Conservation (phyloP, 257 asterid species). For the Orobanche coerulescens region DNA sequence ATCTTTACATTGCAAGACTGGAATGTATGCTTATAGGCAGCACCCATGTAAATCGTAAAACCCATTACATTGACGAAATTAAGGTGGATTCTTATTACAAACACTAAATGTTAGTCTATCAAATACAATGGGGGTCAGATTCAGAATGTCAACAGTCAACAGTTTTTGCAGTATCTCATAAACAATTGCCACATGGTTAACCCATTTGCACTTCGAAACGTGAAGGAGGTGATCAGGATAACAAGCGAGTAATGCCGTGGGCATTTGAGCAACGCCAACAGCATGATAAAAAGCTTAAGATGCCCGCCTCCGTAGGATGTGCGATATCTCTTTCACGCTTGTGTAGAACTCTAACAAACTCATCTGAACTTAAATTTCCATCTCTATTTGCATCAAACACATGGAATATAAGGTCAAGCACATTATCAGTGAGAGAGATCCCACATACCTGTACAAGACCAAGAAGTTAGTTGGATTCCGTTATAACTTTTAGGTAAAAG, state of each 20-base stretch:
- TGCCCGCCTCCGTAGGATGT: slow-evolving; percentile 69
- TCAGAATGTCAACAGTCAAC: neutral
- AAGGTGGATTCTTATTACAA: neutral
- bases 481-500: neutral
- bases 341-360: slow-evolving; percentile 65
- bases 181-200: neutral
- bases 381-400: slow-evolving; percentile 60
- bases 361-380: slow-evolving; percentile 58
- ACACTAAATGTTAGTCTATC: neutral
- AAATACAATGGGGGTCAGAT: neutral
- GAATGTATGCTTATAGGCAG: neutral
- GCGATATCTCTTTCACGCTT: slow-evolving; percentile 67
- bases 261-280: slow-evolving; percentile 40
- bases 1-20: slow-evolving; percentile 7
- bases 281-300: slow-evolving; percentile 58
- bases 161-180: neutral
- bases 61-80: neutral
- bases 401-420: slow-evolving; percentile 58
- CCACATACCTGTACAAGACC: slow-evolving; percentile 56
- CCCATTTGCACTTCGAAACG: neutral
- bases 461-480: neutral
- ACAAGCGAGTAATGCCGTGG: slow-evolving; percentile 29
- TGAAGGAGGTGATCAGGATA: slow-evolving; percentile 27
- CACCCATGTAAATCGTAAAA: neutral
- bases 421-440: slow-evolving; percentile 43